Base-by-base conservation (phyloP, 2,329 filamentous ascomycete species). In the Aspergillus pseudoglaucus region DNA sequence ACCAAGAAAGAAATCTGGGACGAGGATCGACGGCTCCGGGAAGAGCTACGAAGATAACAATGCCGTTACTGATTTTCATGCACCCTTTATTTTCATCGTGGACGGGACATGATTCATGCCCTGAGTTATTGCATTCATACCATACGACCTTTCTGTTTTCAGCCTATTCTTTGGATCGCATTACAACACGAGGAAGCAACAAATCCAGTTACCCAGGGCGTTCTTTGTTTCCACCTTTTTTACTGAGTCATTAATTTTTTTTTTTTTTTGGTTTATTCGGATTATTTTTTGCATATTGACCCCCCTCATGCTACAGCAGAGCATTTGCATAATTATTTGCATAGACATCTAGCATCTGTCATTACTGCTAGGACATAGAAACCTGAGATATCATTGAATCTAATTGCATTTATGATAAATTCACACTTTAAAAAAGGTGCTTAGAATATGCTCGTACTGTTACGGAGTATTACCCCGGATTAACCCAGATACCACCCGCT, bases 1-100 rank as follows among this genome's bases (percentile, higher is more conserved):
- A 78, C 81, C 75, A 83, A 83, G 68, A 65, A 72, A 50, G 77
- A 81, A 59, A 82, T 83, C 52, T 72, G 69, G 69, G 68, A 70
- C 33, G 69, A 72, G 53, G 63, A 72, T 54, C 62, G 63, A 47
- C 63, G 63, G 30, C 55, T 72, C 6, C 61, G 63, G 18, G 57
- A 59, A 14, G 55, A 56, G 25, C 46, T 57, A 12, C 58, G 44
- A 56, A 46, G 38, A 32, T 18, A 30, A 25, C 15, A 14, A 15
- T 37, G 10, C 18, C 37, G 10, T 18, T 39, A 12, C 37, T 39
- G 17, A 18, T 12, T 39, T 39, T 12, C 25, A 30, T 30, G 25
- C 25, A 30, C 25, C 25, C 25, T 12, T 12, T 30, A 27, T 27
- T 27, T 10, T 27, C 4, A 30, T 30, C 25, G 25, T 30, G 25